A percentile compares a stretch with the other conserved stretches of the same genome.
phyloP scores from a whole-genome alignment of 2,329 filamentous ascomycete genomes.

The Coniochaeta sp. region DNA sequence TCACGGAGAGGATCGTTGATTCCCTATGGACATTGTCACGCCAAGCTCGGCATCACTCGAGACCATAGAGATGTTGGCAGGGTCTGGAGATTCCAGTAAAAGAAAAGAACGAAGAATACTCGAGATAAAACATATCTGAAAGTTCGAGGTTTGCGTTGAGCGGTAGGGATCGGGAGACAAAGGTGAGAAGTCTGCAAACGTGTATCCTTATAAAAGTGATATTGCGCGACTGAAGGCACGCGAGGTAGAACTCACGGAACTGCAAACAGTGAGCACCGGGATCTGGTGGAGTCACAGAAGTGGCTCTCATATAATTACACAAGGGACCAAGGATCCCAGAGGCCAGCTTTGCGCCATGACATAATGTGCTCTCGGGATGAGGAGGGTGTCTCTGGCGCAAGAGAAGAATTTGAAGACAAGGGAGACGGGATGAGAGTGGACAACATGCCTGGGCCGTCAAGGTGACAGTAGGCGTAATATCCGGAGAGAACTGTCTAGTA shows the following conservation, averaged over 20 bases:
- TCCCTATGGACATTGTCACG: constrained; percentile 3
- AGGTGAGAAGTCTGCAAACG: constrained; percentile 6
- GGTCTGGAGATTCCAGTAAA: constrained; percentile 6
- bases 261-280: neutral
- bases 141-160: constrained; percentile 14
- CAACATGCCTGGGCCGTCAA: neutral
- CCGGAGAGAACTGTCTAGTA: neutral
- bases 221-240: constrained; percentile 4
- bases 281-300: neutral
- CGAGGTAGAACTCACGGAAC: constrained; percentile 2
- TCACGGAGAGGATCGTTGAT: neutral
- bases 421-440: neutral
- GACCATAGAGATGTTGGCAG: constrained; percentile 4
- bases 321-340: neutral
- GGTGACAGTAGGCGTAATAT: neutral
- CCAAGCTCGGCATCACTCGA: constrained; percentile 5
- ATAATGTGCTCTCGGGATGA: neutral
- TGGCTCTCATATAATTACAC: constrained; percentile 1
- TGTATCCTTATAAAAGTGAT: constrained; percentile 11
- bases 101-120: constrained; percentile 1
- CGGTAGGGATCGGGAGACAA: constrained; percentile 12
- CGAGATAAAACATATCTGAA: constrained; percentile 13
- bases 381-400: neutral
- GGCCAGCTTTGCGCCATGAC: constrained; percentile 1
- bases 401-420: neutral